Evolutionary conservation across 1,284 basidiomycete genomes (phyloP).

Genomic region (Ustilago cynodontis): DNA sequence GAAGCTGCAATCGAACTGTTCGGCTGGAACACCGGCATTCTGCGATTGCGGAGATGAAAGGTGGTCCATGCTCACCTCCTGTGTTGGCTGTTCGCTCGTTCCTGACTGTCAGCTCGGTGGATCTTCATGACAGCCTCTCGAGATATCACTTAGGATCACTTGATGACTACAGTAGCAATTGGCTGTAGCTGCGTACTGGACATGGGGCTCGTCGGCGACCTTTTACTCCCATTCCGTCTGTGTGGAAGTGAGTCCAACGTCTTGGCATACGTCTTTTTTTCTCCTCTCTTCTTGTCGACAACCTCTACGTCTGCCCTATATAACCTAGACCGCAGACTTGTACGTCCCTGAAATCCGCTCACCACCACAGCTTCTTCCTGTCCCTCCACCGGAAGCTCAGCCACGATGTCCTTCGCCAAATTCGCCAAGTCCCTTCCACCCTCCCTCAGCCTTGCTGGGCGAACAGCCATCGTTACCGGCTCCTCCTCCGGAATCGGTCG

Average conservation of each 20-base stretch:
- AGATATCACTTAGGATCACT: no score
- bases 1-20: background rate
- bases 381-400: background rate
- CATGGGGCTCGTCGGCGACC: background rate
- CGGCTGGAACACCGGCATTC: background rate
- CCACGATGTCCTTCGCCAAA: constrained; percentile 45
- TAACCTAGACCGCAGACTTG: background rate
- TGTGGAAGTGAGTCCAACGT: background rate
- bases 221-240: background rate
- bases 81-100: no score
- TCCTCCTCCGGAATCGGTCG: constrained; percentile 48
- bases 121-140: background rate
- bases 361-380: background rate
- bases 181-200: no score
- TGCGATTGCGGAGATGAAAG: background rate
- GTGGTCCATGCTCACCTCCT: constrained; percentile 6
- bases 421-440: constrained; percentile 50
- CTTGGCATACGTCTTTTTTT: background rate
- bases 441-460: constrained; percentile 44
- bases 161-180: no score
- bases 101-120: no score
- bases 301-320: background rate
- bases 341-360: background rate
- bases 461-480: constrained; percentile 49
- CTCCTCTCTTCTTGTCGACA: no score